Evolutionary conservation across 306 rosid genomes (phyloP).

Genomic region (Cicer judaicum): DNA sequence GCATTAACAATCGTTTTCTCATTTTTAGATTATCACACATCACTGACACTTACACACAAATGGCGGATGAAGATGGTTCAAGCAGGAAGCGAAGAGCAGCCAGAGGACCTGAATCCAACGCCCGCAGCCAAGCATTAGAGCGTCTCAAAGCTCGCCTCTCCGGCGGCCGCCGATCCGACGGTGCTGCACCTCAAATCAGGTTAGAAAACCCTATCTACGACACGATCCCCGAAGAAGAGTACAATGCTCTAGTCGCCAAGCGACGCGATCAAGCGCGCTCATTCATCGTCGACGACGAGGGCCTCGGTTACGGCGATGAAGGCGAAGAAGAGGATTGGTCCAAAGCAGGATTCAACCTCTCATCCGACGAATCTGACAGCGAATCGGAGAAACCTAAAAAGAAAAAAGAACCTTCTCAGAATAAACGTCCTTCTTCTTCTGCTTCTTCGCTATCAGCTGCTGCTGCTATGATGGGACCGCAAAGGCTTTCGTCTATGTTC

Average conservation of each 20-base stretch:
- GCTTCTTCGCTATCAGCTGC: conserved; percentile 81
- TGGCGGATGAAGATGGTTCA: conserved; percentile 69
- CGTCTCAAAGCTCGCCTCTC: conserved; percentile 69
- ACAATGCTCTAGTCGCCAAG: conserved; percentile 79
- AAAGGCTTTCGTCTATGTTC: conserved; percentile 85
- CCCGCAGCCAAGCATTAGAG: conserved; percentile 70
- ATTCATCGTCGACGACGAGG: conserved; percentile 86
- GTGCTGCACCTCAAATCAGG: conserved; percentile 66
- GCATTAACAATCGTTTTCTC: background rate
- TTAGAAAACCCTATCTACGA: conserved; percentile 81
- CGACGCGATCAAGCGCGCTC: conserved; percentile 73
- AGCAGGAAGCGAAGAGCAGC: conserved; percentile 60
- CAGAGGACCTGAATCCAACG: conserved; percentile 61
- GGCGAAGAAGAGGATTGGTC: conserved; percentile 99
- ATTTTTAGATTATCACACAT: background rate
- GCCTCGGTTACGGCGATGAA: conserved; percentile 83
- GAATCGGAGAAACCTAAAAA: conserved; percentile 62
- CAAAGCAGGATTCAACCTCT: conserved; percentile 55
- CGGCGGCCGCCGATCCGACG: conserved; percentile 73
- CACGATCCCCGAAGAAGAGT: conserved; percentile 76
- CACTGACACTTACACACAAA: conserved; percentile 29
- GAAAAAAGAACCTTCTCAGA: conserved; percentile 65
- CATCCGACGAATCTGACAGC: conserved; percentile 77
- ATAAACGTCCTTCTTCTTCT: conserved; percentile 64
- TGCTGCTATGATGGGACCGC: conserved; percentile 84